phyloP scores from a whole-genome alignment of 1,284 basidiomycete species.

The Violaceomyces palustris region DNA sequence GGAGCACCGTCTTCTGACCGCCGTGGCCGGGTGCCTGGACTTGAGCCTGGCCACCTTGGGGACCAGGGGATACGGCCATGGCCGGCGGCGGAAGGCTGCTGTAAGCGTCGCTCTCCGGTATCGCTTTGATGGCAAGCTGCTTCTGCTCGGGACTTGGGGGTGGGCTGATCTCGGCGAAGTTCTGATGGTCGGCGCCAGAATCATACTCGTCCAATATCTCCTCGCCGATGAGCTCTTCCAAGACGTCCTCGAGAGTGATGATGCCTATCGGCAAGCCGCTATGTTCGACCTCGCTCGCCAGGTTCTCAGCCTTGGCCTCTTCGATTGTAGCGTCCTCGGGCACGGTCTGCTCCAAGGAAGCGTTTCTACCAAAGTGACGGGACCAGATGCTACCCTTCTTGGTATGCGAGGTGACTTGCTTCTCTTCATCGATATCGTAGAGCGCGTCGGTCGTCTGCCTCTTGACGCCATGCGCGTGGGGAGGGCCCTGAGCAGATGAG shows the following conservation, averaged over 20 bases:
- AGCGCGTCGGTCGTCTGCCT: constrained; percentile 26
- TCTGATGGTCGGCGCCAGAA: constrained; percentile 40
- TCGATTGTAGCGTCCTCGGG: constrained; percentile 74
- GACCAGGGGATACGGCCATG: too few species aligned
- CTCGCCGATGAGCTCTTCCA: constrained; percentile 61
- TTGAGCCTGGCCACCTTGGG: too few species aligned
- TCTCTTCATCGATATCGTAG: constrained; percentile 42
- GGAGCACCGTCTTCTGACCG: too few species aligned
- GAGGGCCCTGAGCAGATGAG: constrained; percentile 1
- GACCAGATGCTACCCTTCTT: constrained; percentile 55
- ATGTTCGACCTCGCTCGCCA: constrained; percentile 29
- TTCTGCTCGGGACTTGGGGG: constrained; percentile 35
- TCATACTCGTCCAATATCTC: constrained; percentile 51
- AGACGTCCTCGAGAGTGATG: constrained; percentile 85
- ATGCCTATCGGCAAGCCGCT: constrained; percentile 68
- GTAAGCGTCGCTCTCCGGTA: neutral
- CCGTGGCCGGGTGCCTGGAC: too few species aligned
- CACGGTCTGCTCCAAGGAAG: constrained; percentile 69
- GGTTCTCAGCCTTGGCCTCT: constrained; percentile 50
- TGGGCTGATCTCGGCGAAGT: constrained; percentile 37
- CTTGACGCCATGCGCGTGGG: too few species aligned
- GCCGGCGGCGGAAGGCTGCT: too few species aligned
- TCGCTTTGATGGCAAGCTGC: neutral
- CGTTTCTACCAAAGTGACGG: constrained; percentile 56
- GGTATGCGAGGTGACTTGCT: constrained; percentile 39